A percentile compares a stretch with the other conserved stretches of the same genome.
These are phyloP conservation scores for Fremontodendron californicum DNA, from an alignment of 345 rosid species.

Conservation along the genomic window DNA sequence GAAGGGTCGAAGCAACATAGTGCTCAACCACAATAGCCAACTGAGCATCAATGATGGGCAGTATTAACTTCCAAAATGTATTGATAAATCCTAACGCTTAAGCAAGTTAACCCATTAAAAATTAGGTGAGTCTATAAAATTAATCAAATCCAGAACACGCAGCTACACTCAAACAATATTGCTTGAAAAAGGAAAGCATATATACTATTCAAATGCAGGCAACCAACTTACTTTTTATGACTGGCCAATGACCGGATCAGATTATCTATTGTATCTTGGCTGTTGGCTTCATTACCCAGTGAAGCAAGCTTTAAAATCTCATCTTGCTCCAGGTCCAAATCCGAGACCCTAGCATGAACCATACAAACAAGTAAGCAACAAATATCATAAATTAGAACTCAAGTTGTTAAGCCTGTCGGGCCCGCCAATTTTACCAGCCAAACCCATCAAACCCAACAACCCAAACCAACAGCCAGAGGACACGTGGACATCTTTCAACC, in stretches of 20 bases:
- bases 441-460: no score
- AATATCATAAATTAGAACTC: not conserved
- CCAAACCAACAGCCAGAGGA: no score
- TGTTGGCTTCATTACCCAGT: slow-evolving; percentile 59
- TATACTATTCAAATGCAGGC: not conserved
- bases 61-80: not conserved
- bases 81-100: not conserved
- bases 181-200: not conserved
- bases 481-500: no score
- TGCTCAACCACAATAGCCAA: not conserved
- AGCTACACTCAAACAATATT: not conserved
- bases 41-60: not conserved
- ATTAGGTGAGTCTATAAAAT: not conserved
- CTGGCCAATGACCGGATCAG: slow-evolving; percentile 66
- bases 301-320: slow-evolving; percentile 73
- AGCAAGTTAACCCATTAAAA: not conserved
- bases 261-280: slow-evolving; percentile 67
- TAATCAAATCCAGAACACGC: not conserved
- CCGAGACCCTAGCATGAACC: slow-evolving; percentile 54
- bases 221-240: slow-evolving; percentile 57
- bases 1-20: no score
- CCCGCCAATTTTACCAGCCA: no score
- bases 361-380: slow-evolving; percentile 6
- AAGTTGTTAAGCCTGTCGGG: no score
- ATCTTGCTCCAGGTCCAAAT: slow-evolving; percentile 73